phyloP scores from a whole-genome alignment of 2,329 filamentous ascomycete genomes.

The Pestalotiopsis fici region DNA sequence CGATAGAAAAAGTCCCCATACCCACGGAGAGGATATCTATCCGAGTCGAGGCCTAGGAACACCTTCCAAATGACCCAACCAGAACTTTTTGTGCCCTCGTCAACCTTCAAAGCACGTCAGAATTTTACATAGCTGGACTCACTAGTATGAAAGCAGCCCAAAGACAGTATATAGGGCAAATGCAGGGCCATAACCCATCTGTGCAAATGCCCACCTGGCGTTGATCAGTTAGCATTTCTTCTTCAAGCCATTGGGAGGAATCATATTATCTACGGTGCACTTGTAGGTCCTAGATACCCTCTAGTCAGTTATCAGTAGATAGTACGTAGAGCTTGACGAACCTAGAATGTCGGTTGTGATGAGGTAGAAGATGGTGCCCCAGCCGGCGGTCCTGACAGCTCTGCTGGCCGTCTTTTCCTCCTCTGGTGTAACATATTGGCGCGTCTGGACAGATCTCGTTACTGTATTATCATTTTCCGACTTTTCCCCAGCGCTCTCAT shows the following conservation, averaged over 20 bases:
- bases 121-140: neutral
- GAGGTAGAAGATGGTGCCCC: slow-evolving; percentile 48
- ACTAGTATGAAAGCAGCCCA: slow-evolving; percentile 37
- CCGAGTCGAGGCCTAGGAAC: slow-evolving; percentile 46
- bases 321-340: too few relatives aligned
- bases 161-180: slow-evolving; percentile 47
- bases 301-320: too few relatives aligned
- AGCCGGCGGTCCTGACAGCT: slow-evolving; percentile 44
- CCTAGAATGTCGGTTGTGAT: slow-evolving; percentile 48
- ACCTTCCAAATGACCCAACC: slow-evolving; percentile 47
- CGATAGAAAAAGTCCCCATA: slow-evolving; percentile 50
- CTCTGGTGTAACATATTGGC: slow-evolving; percentile 29
- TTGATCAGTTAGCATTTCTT: neutral
- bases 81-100: slow-evolving; percentile 22
- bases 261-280: neutral
- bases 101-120: neutral
- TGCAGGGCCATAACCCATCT: slow-evolving; percentile 37
- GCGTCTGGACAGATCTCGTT: neutral
- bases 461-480: neutral
- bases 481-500: neutral
- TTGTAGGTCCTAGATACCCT: slow-evolving; percentile 14
- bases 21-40: slow-evolving; percentile 45
- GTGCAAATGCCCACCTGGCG: slow-evolving; percentile 14
- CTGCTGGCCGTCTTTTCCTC: slow-evolving; percentile 50
- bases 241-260: neutral